Conservation (phyloP, 352 stramenopile genomes). For the Globisporangium solare region DNA sequence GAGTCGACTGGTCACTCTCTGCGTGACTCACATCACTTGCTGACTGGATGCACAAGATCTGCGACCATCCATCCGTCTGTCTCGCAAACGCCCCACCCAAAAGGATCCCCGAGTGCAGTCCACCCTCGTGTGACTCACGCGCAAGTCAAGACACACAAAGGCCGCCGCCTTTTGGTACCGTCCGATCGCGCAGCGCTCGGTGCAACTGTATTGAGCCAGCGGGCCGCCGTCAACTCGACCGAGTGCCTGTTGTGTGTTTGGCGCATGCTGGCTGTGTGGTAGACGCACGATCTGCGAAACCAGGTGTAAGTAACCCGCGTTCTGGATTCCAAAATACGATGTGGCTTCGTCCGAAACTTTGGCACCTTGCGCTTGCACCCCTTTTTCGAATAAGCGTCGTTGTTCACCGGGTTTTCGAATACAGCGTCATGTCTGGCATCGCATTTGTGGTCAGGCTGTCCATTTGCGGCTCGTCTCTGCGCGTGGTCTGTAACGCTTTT, state of each 20-base stretch:
- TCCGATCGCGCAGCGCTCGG: conserved; percentile 4
- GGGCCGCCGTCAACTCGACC: neutral
- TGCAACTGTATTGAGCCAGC: conserved; percentile 15
- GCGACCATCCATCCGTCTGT: neutral
- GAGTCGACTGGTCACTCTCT: neutral
- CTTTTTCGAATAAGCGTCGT: neutral
- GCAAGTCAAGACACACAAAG: neutral
- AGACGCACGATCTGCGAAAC: neutral
- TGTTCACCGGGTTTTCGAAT: neutral
- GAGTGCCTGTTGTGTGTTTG: neutral
- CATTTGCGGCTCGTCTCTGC: neutral
- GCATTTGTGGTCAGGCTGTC: neutral
- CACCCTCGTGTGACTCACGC: conserved; percentile 5
- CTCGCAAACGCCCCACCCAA: neutral
- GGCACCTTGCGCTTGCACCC: too few relatives aligned
- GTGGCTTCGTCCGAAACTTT: too few relatives aligned
- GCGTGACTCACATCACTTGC: conserved; percentile 6
- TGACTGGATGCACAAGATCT: conserved; percentile 8
- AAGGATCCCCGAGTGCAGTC: conserved; percentile 10
- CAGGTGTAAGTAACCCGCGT: neutral
- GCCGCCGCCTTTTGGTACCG: neutral
- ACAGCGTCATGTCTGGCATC: neutral
- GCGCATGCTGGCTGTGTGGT: conserved; percentile 1
- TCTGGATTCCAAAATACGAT: neutral
- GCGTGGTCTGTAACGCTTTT: neutral